Base-by-base conservation (phyloP, 306 rosid species). In the Elaeagnus macrophylla region DNA sequence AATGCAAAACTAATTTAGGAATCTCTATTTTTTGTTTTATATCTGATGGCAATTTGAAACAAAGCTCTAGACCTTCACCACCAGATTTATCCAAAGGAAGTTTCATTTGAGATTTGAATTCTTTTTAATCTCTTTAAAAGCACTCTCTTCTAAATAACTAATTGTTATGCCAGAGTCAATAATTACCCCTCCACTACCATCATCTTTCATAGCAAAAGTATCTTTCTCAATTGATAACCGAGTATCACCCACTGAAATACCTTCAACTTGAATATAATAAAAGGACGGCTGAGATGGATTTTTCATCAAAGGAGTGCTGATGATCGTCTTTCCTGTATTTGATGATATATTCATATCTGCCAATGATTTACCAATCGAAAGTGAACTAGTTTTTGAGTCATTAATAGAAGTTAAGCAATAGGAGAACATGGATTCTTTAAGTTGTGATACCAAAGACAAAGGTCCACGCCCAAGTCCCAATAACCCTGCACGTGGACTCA, bases 91-190 rank as follows among this genome's bases (percentile, higher is more conserved):
- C 81, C 4, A 74, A 47, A 0, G 72, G 57, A 62, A 90, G 84
- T 0, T 71, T 46, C 0, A 70, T 80, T 44, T 86, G 91, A 6
- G 86, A 57, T 10, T 49, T 46, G 48, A 90, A 83, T 71, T 83
- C 97, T 6, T 76, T 56, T 25, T 67, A 1, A 90, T 59, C 52
- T 39, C 54, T 20, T 16, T 63, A 42, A 69, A 90, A 39, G 75
- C 97, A 9, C 8, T 68, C 2, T 71, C 53, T 44, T 72, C 83
- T 0, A 90, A 17, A 20, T 86, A 86, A 0, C 91, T 76, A 5
- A 90, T 75, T 0, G 97, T 90, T 10, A 95, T 90, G 37, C 97
- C 97, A 0, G 94, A 90, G 48, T 90, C 97, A 37, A 90, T 83
- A 61, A 86, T 86, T 16, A 83, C 14, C 4, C 97, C 97, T 0